A percentile compares a stretch with the other conserved stretches of the same genome.
Evolutionary conservation across 176 grass and related monocot species (phyloP).

Genomic region (Triticum monococcum): DNA sequence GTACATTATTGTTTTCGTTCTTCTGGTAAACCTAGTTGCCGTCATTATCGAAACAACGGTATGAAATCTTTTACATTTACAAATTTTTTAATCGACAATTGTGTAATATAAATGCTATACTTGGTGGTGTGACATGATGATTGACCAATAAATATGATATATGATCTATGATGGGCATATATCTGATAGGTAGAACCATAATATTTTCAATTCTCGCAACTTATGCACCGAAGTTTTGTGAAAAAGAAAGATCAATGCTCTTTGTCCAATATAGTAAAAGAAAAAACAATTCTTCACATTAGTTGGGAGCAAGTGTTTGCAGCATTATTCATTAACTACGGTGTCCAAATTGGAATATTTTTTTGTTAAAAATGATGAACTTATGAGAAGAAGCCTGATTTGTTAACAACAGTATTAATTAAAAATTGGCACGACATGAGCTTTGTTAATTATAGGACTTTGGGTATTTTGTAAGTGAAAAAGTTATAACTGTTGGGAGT

Average conservation of each 20-base stretch:
- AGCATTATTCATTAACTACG: not conserved
- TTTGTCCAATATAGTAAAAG: not conserved
- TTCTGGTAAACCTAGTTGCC: conserved; percentile 83
- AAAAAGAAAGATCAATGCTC: conserved; percentile 7
- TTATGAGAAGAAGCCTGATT: conserved; percentile 3
- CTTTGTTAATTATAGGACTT: not conserved
- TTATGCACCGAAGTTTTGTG: not conserved
- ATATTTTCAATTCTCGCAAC: not conserved
- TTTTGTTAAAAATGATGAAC: conserved; percentile 3
- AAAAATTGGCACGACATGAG: not conserved
- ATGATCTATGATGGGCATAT: conserved; percentile 1
- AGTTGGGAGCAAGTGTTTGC: not conserved
- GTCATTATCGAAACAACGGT: conserved; percentile 98
- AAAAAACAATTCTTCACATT: conserved; percentile 19
- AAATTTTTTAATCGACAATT: not conserved
- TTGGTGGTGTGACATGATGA: not conserved
- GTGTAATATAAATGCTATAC: conserved; percentile 18
- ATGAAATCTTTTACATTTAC: conserved; percentile 28
- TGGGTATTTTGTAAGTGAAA: not conserved
- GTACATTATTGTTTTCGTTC: conserved; percentile 66
- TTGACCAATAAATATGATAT: conserved; percentile 4
- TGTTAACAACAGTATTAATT: not conserved
- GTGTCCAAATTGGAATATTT: not conserved
- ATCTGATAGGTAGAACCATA: conserved; percentile 6
- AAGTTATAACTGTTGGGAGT: not conserved